Percentiles rank a stretch among this genome's conserved stretches.
phyloP scores from a whole-genome alignment of 768 basidiomycete genomes.

The Gloeopeniophorella convolvens region DNA sequence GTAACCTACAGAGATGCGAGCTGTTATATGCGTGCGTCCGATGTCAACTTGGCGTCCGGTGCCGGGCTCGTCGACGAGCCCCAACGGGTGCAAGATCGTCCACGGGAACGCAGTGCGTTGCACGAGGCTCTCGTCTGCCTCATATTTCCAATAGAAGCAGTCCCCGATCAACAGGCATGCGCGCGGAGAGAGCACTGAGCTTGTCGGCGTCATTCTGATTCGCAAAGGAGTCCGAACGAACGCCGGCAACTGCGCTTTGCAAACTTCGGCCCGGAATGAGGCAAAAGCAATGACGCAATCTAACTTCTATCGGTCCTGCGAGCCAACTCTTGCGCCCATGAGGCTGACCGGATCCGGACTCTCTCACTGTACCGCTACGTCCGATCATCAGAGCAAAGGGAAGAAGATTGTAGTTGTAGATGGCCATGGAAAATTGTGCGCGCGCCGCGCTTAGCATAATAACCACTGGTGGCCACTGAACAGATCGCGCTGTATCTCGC shows the following conservation, averaged over 20 bases:
- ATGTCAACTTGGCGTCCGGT: constrained; percentile 45
- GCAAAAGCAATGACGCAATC: no score
- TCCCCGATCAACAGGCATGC: constrained; percentile 39
- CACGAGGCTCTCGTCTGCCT: constrained; percentile 37
- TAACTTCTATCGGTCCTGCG: no score
- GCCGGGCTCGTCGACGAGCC: constrained; percentile 43
- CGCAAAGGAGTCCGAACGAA: no score
- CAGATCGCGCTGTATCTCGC: constrained; percentile 47
- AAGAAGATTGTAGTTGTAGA: constrained; percentile 44
- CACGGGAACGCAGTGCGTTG: constrained; percentile 52
- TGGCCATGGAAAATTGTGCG: constrained; percentile 44
- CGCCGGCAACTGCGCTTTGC: no score
- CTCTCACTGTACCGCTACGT: no score
- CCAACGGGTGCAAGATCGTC: constrained; percentile 64
- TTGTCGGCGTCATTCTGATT: no score
- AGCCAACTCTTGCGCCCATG: no score
- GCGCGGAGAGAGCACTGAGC: constrained; percentile 33
- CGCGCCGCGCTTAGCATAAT: no score
- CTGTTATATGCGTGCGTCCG: constrained; percentile 46
- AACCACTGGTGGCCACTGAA: no score
- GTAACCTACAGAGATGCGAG: constrained; percentile 41
- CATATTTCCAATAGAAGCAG: constrained; percentile 37
- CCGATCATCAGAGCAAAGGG: no score
- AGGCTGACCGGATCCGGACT: no score
- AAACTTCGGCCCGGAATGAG: no score